Base-by-base conservation (phyloP, 2,329 filamentous ascomycete species). In the Trichoderma harzianum region DNA sequence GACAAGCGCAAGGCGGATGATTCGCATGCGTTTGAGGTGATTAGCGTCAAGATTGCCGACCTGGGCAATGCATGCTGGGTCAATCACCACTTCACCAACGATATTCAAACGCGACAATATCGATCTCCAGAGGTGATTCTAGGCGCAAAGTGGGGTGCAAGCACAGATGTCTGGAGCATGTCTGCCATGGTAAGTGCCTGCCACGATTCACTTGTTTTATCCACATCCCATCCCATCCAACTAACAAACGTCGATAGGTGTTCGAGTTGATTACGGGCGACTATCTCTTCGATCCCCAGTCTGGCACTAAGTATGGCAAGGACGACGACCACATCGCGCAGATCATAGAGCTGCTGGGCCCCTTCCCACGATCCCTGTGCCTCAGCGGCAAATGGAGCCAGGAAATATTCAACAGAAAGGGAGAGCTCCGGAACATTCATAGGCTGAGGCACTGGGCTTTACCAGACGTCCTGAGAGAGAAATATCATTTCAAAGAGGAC, bases 131-230 rank as follows among this genome's bases (percentile, higher is more conserved):
- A 99, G 83, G 96, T 99, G 71, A 98, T 99, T 73, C 85, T 99
- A 24, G 96, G 96, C 51, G 90, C 94, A 3, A 98, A 98, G 85
- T 99, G 96, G 96, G 96, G 96, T 76, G 96, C 96, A n/a, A 98
- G 95, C 80, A 98, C 96, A 2, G 96, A 99, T 82, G 93, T 98
- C 8, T 99, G 96, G 96, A 98, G 95, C 83, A 99, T 99, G 96
- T 95, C 96, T 72, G 93, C 93, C 76, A 99, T 99, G 96, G 96
- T 98, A 87, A 78, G 90, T 79, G 5, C 16, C 34, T 24, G 32
- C 24, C 18, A 12, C 36, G 43, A 51, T 51, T 47, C n/a, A 11
- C n/a, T 12, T 51, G 10, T 12, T n/a, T 21, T 51, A 5, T 51
- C 43, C 7, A 36, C 10, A 18, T 16, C 2, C 7, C 14, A 7